Evolutionary conservation across 208 protist genomes (phyloP), one percentile per base, ranked within the genome.

Genomic region (Trypanosoma brucei): DNA sequence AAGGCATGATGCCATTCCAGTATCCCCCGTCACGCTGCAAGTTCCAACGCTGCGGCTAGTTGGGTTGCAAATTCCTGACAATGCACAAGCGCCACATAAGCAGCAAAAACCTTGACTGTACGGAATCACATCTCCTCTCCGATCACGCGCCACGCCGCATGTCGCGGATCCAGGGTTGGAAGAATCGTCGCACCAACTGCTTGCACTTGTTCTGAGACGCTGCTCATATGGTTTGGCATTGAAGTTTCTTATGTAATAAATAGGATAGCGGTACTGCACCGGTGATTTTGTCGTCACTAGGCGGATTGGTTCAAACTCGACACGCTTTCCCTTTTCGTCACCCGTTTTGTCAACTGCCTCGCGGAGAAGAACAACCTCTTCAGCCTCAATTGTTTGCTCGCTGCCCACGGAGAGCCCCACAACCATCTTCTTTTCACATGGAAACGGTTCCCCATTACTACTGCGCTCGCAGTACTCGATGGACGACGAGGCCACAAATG

Each of bases 71-170:
- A 93, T 50, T 13, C 85, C 83, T 36, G 86, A 51, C 13, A 80
- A 62, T 45, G 79, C 61, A 53, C 90, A 95, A 38, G 80, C 44
- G 50, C 78, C 77, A 65, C 90, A 95, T 44, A 67, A 62, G 61
- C 90, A 95, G 75, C 90, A 95, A 68, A 92, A 95, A 36, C 90
- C 90, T 55, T 92, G 75, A 42, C 86, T 93, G 74, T 84, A 85
- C 30, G 75, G 81, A 63, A 95, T 88, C 7, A 66, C 48, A 40
- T 65, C 55, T 13, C 81, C 79, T 31, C 6, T 57, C 0, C 35
- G 3, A 59, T 89, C 75, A 48, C 69, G 56, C 39, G 72, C 78
- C 11, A 90, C 33, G 11, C 90, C 90, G 62, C 90, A 95, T 44
- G 90, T 95, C 22, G 90, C 78, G 36, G 39, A 66, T 5, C 40